A percentile compares a stretch with the other conserved stretches of the same genome.
Evolutionary conservation across 169 alveolate genomes (phyloP).

Genomic region (Cryptosporidium meleagridis): DNA sequence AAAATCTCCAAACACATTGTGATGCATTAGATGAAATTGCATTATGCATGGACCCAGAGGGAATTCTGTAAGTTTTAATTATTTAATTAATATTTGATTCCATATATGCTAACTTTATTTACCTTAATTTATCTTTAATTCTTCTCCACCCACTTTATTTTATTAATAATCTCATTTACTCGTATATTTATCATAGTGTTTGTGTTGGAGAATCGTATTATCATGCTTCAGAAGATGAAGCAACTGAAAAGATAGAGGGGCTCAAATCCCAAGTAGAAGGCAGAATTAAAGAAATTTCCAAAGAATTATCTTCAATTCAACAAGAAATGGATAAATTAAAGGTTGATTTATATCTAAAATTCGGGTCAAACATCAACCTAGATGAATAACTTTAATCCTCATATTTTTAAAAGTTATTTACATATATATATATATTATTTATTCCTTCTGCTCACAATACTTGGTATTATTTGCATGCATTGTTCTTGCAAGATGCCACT

Average conservation of each 20-base stretch:
- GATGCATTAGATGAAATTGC: slow-evolving; percentile 68
- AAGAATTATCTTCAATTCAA: slow-evolving; percentile 5
- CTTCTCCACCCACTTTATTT: neutral
- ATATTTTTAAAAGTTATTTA: neutral
- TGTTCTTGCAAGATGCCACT: neutral
- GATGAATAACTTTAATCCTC: slow-evolving; percentile 19
- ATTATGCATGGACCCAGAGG: slow-evolving; percentile 65
- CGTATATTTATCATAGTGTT: neutral
- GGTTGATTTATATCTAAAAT: slow-evolving; percentile 47
- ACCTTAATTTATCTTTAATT: neutral
- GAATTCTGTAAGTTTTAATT: slow-evolving; percentile 64
- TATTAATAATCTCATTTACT: neutral
- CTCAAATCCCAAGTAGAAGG: slow-evolving; percentile 11
- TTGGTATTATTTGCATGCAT: neutral
- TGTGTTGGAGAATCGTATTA: slow-evolving; percentile 56
- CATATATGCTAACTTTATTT: neutral
- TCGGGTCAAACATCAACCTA: slow-evolving; percentile 64
- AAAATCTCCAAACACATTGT: slow-evolving; percentile 45
- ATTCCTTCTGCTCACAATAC: neutral
- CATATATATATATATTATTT: neutral
- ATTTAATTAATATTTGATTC: too few species aligned
- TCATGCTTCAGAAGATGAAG: slow-evolving; percentile 55
- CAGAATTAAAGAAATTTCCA: slow-evolving; percentile 13
- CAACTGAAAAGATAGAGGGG: slow-evolving; percentile 37
- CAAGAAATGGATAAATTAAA: slow-evolving; percentile 43